phyloP scores from a whole-genome alignment of 352 stramenopile genomes.

The Saprolegnia diclina region DNA sequence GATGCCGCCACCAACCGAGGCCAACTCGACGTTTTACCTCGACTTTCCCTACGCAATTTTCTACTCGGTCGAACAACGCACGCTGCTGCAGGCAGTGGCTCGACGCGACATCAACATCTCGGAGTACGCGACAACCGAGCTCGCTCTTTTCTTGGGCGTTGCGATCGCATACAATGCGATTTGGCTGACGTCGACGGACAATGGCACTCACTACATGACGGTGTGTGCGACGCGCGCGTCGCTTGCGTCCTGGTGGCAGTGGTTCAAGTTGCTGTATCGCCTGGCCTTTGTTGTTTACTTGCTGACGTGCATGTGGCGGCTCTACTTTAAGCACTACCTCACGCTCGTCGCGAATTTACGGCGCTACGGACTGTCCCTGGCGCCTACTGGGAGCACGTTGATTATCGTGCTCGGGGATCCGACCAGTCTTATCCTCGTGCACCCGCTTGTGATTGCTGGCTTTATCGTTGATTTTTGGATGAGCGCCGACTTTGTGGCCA shows the following conservation, averaged over 20 bases:
- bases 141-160: background rate
- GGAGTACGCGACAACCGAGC: background rate
- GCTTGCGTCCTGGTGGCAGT: background rate
- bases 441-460: background rate
- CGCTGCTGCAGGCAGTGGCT: background rate
- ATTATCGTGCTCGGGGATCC: conserved; percentile 4
- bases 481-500: conserved; percentile 5
- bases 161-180: background rate
- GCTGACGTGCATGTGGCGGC: background rate
- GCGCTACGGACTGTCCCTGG: background rate
- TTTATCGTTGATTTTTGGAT: conserved; percentile 15
- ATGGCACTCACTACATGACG: background rate
- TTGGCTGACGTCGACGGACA: background rate
- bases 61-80: background rate
- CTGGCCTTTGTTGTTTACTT: background rate
- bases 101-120: background rate
- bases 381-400: background rate
- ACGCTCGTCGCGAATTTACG: background rate
- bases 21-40: background rate
- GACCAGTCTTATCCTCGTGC: background rate
- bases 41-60: background rate
- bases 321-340: conserved; percentile 1
- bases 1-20: background rate
- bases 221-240: too few species aligned
- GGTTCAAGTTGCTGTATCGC: background rate